Evolutionary conservation across 2,329 filamentous ascomycete genomes (phyloP).

Genomic region (Penicillium polonicum): DNA sequence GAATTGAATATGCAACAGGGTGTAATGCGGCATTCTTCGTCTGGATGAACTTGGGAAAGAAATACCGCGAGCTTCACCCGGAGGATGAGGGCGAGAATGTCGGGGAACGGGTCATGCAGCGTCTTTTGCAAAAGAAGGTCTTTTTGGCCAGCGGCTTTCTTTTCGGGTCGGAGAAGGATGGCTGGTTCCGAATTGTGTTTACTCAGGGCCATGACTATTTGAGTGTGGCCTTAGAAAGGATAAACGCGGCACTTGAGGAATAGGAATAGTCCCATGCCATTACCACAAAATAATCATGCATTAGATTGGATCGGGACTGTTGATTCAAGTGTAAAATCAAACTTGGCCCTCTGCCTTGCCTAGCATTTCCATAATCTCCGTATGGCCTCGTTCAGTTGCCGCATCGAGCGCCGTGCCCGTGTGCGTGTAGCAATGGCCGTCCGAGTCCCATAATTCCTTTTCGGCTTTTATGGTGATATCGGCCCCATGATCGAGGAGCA

Average conservation of each 20-base stretch:
- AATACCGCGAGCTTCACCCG: slow-evolving; percentile 26
- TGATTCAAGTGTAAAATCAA: not conserved
- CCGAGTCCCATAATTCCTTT: too few relatives aligned
- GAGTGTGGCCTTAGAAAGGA: slow-evolving; percentile 34
- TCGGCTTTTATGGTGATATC: not conserved
- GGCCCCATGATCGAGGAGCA: not conserved
- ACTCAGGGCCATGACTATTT: slow-evolving; percentile 34
- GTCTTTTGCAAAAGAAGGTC: slow-evolving; percentile 38
- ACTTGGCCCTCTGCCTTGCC: not conserved
- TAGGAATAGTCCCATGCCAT: not conserved
- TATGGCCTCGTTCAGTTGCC: not conserved
- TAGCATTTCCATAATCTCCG: not conserved
- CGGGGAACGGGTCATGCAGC: slow-evolving; percentile 33
- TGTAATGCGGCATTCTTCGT: slow-evolving; percentile 59
- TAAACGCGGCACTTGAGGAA: slow-evolving; percentile 22
- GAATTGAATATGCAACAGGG: slow-evolving; percentile 49
- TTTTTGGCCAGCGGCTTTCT: slow-evolving; percentile 37
- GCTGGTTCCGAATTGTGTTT: slow-evolving; percentile 48
- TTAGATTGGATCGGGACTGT: not conserved
- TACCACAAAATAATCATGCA: not conserved
- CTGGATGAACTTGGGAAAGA: slow-evolving; percentile 51
- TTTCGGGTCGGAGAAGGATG: slow-evolving; percentile 41
- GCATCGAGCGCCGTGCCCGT: not conserved
- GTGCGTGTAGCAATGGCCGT: too few relatives aligned
- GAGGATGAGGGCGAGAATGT: slow-evolving; percentile 16